These are phyloP conservation scores for Exophiala alcalophila DNA, from an alignment of 2,329 filamentous ascomycete genomes.

Conservation along the genomic window DNA sequence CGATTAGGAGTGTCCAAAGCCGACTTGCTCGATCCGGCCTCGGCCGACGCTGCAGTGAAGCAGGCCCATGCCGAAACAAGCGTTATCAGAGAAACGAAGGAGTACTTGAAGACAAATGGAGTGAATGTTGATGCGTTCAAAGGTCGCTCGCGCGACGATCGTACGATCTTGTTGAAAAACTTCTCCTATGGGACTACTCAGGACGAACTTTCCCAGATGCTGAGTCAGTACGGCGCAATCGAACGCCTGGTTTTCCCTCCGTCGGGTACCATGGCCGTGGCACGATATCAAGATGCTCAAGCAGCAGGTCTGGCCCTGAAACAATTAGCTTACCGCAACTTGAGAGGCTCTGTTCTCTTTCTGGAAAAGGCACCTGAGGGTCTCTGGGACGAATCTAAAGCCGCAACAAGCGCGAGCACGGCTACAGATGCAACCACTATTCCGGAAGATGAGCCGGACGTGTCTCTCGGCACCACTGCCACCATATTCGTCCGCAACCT, in stretches of 20 bases:
- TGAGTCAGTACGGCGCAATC: conserved; percentile 81
- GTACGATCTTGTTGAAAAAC: conserved; percentile 88
- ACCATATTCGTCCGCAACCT: conserved; percentile 93
- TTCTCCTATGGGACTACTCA: conserved; percentile 78
- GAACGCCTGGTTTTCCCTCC: conserved; percentile 86
- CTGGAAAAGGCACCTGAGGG: conserved; percentile 89
- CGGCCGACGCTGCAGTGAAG: conserved; percentile 88
- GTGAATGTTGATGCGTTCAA: conserved; percentile 93
- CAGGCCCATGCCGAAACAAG: conserved; percentile 96
- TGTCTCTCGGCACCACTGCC: conserved; percentile 45
- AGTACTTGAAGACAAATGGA: conserved; percentile 82
- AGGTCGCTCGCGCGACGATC: conserved; percentile 76
- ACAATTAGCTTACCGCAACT: conserved; percentile 79
- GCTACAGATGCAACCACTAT: conserved; percentile 28
- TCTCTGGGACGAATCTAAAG: conserved; percentile 56
- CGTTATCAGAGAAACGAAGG: conserved; percentile 92
- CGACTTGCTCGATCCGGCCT: conserved; percentile 91
- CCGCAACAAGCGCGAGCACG: conserved; percentile 31
- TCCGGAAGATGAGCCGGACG: conserved; percentile 35
- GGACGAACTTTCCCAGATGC: conserved; percentile 74
- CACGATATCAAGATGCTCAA: conserved; percentile 76
- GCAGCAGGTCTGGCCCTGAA: conserved; percentile 82
- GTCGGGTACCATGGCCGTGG: conserved; percentile 86
- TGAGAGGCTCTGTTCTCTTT: conserved; percentile 88
- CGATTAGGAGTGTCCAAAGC: conserved; percentile 87